Evolutionary conservation across 768 basidiomycete genomes (phyloP).

Genomic region (Hydnomerulius pinastri): DNA sequence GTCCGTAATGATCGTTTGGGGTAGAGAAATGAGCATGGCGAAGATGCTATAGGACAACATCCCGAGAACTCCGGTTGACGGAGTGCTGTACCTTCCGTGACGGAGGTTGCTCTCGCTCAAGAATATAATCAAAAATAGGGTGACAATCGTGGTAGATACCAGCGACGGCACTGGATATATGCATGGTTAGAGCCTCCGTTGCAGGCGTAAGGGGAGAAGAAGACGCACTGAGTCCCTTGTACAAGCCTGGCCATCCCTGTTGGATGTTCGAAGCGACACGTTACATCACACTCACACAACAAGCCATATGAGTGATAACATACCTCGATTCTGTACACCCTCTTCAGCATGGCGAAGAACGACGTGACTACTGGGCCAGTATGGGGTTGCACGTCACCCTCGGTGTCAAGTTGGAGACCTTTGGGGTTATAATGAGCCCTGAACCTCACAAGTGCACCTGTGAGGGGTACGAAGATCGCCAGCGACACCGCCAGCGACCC

Average conservation of each 20-base stretch:
- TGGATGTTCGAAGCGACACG: conserved; percentile 8
- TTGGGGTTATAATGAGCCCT: conserved; percentile 87
- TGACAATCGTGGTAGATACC: conserved; percentile 53
- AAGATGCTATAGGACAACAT: conserved; percentile 64
- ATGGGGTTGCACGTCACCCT: conserved; percentile 74
- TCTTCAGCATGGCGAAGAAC: conserved; percentile 70
- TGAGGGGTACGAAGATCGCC: conserved; percentile 59
- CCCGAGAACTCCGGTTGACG: conserved; percentile 59
- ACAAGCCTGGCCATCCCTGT: conserved; percentile 71
- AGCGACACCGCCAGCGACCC: conserved; percentile 54
- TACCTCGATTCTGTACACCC: conserved; percentile 77
- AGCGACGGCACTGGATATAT: conserved; percentile 52
- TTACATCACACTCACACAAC: not conserved
- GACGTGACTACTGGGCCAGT: conserved; percentile 77
- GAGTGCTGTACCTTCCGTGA: conserved; percentile 66
- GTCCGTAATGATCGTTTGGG: conserved; percentile 74
- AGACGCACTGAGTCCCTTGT: conserved; percentile 71
- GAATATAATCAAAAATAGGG: conserved; percentile 56
- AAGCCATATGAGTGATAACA: conserved; percentile 12
- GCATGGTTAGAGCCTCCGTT: conserved; percentile 44
- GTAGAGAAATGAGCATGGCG: conserved; percentile 66
- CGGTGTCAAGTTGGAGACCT: conserved; percentile 76
- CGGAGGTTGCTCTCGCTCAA: conserved; percentile 59
- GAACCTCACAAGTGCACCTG: conserved; percentile 72
- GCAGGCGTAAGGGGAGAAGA: conserved; percentile 1